Base-by-base conservation (phyloP, 1,139 yeast species). In the Blastobotrys proliferans region DNA sequence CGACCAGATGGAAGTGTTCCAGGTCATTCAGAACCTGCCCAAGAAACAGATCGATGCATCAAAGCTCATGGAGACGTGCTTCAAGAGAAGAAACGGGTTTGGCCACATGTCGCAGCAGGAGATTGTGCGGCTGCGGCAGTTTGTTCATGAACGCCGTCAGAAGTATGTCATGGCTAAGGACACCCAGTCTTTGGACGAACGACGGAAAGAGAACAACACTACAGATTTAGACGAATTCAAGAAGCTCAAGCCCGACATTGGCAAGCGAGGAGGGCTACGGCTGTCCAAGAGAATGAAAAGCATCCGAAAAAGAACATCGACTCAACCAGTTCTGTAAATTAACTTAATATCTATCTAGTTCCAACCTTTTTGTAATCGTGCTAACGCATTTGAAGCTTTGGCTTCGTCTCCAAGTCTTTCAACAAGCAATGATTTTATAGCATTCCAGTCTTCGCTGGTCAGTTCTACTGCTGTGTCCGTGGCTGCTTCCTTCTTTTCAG, bases 1-100 rank as follows among this genome's bases (percentile, higher is more conserved):
- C 25, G 92, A 82, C 54, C 94, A 84, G 51, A 83, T 86, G 69
- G 97, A 90, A 61, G 68, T 87, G 20, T 90, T 90, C 58, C 97
- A 90, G 64, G 71, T 80, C 38, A 76, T 92, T 57, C 98, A 92
- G 62, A 80, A 83, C 50, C 77, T 74, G 34, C 98, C 98, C 4
- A 84, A 83, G 53, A 67, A 73, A 24, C 60, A 87, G 17, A 55
- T 84, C 2, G 87, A 90, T 61, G 88, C 94, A 1, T 77, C 81
- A 49, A 62, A 65, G 4, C 68, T 92, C 40, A 72, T 92, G 56
- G 90, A 83, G 51, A 72, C 77, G 46, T 82, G 95, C 53, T 86
- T 82, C 63, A 81, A 81, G 52, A 78, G 83, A 45, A 73, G 83
- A 29, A 79, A 84, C 21, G 86, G 90, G 1, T 79, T 79, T 58